phyloP scores from a whole-genome alignment of 495 filamentous ascomycete genomes.

The Talaromyces wortmannii region DNA sequence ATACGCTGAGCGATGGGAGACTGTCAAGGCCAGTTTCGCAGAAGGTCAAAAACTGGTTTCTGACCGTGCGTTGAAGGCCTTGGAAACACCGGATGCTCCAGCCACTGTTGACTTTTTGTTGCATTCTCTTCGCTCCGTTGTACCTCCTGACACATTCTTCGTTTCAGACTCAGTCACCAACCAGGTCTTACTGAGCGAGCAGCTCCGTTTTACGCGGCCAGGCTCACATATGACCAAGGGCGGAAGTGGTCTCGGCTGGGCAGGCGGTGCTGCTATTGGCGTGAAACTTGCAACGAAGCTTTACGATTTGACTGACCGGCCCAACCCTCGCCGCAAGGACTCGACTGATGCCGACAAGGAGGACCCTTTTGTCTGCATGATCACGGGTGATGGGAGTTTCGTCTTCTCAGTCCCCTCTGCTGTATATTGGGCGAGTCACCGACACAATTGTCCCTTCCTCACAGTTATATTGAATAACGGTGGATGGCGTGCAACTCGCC shows the following conservation, averaged over 20 bases:
- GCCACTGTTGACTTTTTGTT: slow-evolving; percentile 13
- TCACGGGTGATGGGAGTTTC: slow-evolving; percentile 22
- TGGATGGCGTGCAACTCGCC: slow-evolving; percentile 13
- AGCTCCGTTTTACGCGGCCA: slow-evolving; percentile 11
- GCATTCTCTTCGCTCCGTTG: slow-evolving; percentile 6
- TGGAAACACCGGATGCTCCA: slow-evolving; percentile 6
- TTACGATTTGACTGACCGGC: slow-evolving; percentile 10
- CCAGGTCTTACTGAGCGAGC: slow-evolving; percentile 13
- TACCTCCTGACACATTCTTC: slow-evolving; percentile 12
- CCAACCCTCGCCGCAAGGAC: slow-evolving; percentile 1
- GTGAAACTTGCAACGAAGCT: slow-evolving; percentile 15
- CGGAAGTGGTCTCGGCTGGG: slow-evolving; percentile 21
- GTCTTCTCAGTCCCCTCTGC: slow-evolving; percentile 18
- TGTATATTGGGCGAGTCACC: slow-evolving; percentile 20
- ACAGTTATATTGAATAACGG: slow-evolving; percentile 24
- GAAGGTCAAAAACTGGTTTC: slow-evolving; percentile 7
- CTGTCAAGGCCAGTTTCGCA: slow-evolving; percentile 2
- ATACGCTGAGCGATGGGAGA: slow-evolving; percentile 3
- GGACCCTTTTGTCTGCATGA: slow-evolving; percentile 14
- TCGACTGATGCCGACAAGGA: not conserved
- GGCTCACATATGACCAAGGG: slow-evolving; percentile 20
- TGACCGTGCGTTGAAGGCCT: slow-evolving; percentile 8
- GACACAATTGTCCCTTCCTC: slow-evolving; percentile 17
- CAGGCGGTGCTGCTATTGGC: slow-evolving; percentile 20
- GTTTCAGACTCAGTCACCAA: slow-evolving; percentile 19